Evolutionary conservation across 306 rosid species (phyloP).

Genomic region (Hippophae tibetana): DNA sequence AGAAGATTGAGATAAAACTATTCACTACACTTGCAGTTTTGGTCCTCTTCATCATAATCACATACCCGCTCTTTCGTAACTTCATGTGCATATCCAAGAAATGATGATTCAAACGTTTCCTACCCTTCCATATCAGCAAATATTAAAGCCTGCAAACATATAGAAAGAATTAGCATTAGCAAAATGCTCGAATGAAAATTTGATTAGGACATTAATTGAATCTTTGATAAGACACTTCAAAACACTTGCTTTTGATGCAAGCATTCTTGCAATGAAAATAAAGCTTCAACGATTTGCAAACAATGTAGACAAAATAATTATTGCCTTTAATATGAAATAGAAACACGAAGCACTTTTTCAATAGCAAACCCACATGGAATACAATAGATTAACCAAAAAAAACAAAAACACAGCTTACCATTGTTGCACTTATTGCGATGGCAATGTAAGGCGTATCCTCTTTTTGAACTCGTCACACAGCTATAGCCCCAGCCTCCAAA

Average conservation of each 20-base stretch:
- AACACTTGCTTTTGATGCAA: no score
- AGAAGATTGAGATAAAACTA: slow-evolving; percentile 4
- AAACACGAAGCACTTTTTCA: not conserved
- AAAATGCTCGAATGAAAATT: no score
- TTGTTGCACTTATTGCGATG: slow-evolving; percentile 91
- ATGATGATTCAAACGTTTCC: slow-evolving; percentile 86
- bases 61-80: slow-evolving; percentile 92
- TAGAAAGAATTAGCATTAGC: not conserved
- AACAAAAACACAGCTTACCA: slow-evolving; percentile 40
- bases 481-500: slow-evolving; percentile 96
- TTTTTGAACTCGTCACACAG: slow-evolving; percentile 84
- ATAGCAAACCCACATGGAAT: not conserved
- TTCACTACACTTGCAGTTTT: slow-evolving; percentile 79
- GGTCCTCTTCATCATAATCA: slow-evolving; percentile 80
- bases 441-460: slow-evolving; percentile 99
- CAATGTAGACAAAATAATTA: no score
- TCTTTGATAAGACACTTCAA: no score
- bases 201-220: no score
- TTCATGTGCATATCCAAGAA: slow-evolving; percentile 91
- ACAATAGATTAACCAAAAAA: no score
- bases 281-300: no score
- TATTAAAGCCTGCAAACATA: slow-evolving; percentile 61
- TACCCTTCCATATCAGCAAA: slow-evolving; percentile 99
- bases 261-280: no score
- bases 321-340: not conserved